Base-by-base conservation (phyloP, 2,329 filamentous ascomycete species). In the Aspergillus jensenii region DNA sequence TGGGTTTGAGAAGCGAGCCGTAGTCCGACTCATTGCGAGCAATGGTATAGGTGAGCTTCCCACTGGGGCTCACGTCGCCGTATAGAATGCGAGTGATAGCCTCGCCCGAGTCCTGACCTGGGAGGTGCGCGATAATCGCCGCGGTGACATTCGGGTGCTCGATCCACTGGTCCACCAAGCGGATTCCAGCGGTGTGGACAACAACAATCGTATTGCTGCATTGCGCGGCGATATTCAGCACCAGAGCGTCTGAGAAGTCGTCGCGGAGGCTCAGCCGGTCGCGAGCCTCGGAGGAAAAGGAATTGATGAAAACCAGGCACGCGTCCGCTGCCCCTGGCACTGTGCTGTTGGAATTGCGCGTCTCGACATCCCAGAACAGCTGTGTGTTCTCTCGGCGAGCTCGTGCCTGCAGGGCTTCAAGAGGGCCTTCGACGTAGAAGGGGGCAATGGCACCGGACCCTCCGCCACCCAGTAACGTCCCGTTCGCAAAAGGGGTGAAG, bases 171-270 rank as follows among this genome's bases (percentile, higher is more conserved):
- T 63, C 59, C 0, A 89, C 82, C 0, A 87, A 70, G 1, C 86
- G 79, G 11, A 82, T 76, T 0, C 87, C 87, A 1, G 85, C 84
- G 41, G 87, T 88, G 70, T 89, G 86, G 6, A 89, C 78, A 1
- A 88, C 76, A 0, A 89, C 87, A 21, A 89, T 78, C 1, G 87
- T 88, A 59, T 85, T 87, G 61, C 76, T 78, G 71, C 86, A 89
- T 19, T 78, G 76, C 8, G 76, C 73, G 0, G 87, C 86, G 1
- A 89, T 84, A 46, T 82, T 79, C 1, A 73, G 73, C 45, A 89
- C 79, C n/a, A 37, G 1, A 0, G 71, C 73, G 60, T 89, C 86
- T 1, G 83, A 86, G 6, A 70, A 68, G 2, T 65, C 52, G 51
- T 79, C 74, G 1, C 52, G 43, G 0, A 79, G 66, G 12, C 59